Evolutionary conservation across 75 land plant species (phyloP), one percentile per base, ranked within the genome.

Genomic region (Cryptomeria japonica): DNA sequence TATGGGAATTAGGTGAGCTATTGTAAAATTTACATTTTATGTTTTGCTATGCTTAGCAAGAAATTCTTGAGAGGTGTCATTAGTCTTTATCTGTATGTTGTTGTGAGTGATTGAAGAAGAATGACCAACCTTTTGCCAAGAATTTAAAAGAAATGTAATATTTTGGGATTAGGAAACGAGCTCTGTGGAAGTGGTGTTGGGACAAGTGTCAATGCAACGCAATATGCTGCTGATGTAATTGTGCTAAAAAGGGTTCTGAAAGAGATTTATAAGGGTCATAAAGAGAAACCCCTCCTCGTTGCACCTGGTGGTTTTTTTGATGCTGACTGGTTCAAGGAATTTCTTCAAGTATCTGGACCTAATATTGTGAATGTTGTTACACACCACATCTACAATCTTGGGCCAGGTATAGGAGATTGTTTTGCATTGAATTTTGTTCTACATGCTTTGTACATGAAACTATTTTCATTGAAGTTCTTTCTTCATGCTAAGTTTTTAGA

Each of bases 331-430:
- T 94, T 91, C 80, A 84, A 85, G 80, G 91, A 91, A 72, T 90
- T 94, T 61, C 46, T 96, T 51, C 78, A 83, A 44, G 90, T 86
- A 78, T 80, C 96, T 79, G 97, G 94, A 14, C 87, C 85, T 3
- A 85, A 88, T 56, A 89, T 89, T 37, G 18, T 96, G 31, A 91
- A 97, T 84, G 98, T 88, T 28, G 87, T 92, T 85, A 95, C 96
- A n/a, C 96, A 95, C 73, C 99, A 97, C 89, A 96, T 97, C 19
- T 97, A 97, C 87, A 96, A 96, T 91, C 95, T 97, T n/a, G 98
- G 98, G 15, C 89, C 98, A 94, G 99, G 99, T 97, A 88, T 77
- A 56, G 18, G 25, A 32, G 9, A 86, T 31, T 38, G 11, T n/a
- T 36, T 83, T 83, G n/a, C n/a, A 42, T 80, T 83, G n/a, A 42